phyloP scores from a whole-genome alignment of 1,284 basidiomycete genomes.

The Leccinum fuscescens region DNA sequence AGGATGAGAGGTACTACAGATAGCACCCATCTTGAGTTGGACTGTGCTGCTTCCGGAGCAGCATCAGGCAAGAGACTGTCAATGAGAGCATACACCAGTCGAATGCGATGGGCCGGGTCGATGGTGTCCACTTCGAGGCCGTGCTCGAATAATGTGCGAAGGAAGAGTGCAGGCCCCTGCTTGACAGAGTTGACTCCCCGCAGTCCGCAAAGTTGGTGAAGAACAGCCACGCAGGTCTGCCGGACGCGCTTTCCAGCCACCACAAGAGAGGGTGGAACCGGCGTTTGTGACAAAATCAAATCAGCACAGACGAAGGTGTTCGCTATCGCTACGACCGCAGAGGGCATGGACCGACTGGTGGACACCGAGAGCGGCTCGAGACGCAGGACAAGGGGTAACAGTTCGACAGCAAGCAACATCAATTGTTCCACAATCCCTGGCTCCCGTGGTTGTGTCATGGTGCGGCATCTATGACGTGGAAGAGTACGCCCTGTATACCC shows the following conservation, averaged over 20 bases:
- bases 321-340: constrained; percentile 43
- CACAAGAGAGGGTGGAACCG: constrained; percentile 8
- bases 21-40: constrained; percentile 46
- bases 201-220: constrained; percentile 42
- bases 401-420: constrained; percentile 51
- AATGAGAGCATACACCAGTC: constrained; percentile 55
- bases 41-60: constrained; percentile 27
- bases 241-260: constrained; percentile 30
- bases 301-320: constrained; percentile 57
- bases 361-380: constrained; percentile 49
- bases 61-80: constrained; percentile 52
- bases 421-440: constrained; percentile 49
- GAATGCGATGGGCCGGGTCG: constrained; percentile 56
- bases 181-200: constrained; percentile 38
- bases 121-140: constrained; percentile 36
- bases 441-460: constrained; percentile 35
- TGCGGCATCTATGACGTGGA: constrained; percentile 54
- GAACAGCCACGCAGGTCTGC: constrained; percentile 49
- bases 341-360: constrained; percentile 47
- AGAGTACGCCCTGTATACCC: constrained; percentile 51
- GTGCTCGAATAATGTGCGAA: constrained; percentile 55
- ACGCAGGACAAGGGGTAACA: constrained; percentile 49
- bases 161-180: constrained; percentile 43
- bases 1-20: constrained; percentile 58
- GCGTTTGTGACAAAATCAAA: constrained; percentile 43